A percentile compares a stretch with the other conserved stretches of the same genome.
Conservation (phyloP, 345 rosid genomes). For the Syzygium aqueum region DNA sequence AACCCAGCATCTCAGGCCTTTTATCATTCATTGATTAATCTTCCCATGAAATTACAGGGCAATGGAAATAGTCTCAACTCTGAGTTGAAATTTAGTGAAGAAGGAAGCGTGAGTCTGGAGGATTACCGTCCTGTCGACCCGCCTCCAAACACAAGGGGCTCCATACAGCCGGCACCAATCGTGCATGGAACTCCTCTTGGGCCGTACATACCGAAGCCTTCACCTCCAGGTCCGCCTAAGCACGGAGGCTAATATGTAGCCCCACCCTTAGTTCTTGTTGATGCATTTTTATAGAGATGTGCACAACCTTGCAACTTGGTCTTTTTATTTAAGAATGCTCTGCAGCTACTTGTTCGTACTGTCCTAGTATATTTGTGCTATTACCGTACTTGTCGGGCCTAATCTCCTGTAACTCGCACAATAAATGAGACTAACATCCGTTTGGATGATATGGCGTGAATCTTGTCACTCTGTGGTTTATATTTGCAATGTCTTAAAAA, state of each 20-base stretch:
- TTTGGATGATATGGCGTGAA: neutral
- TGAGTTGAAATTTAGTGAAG: neutral
- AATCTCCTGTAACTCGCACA: neutral
- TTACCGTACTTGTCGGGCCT: neutral
- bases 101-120: constrained; percentile 1
- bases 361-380: neutral
- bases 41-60: neutral
- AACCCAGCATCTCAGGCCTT: neutral
- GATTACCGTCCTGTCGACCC: constrained; percentile 7
- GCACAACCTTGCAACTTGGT: neutral
- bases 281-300: neutral
- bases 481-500: neutral
- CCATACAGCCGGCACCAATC: constrained; percentile 3
- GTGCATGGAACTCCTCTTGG: constrained; percentile 7
- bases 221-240: constrained; percentile 4
- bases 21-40: neutral
- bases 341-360: neutral
- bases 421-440: too few relatives aligned
- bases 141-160: constrained; percentile 7
- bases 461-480: neutral
- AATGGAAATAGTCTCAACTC: neutral
- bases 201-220: constrained; percentile 6
- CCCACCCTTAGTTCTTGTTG: neutral
- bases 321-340: neutral
- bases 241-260: neutral